Conservation (phyloP, 1,139 yeast species). For the Chernovozyma aurita region DNA sequence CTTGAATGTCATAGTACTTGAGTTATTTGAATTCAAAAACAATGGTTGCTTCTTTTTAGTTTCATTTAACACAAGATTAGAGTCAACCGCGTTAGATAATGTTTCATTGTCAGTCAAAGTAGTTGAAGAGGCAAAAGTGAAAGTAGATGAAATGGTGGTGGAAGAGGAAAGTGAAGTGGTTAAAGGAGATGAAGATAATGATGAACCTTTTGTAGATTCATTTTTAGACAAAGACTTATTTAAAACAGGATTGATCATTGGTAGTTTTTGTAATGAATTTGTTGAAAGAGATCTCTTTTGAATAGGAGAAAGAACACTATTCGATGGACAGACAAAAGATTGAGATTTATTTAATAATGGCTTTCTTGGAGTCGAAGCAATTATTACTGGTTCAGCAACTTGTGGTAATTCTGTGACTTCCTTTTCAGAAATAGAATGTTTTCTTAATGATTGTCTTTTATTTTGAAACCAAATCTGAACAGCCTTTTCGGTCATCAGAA, state of each 20-base stretch:
- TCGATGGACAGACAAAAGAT: constrained; percentile 23
- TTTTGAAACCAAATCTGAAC: constrained; percentile 99
- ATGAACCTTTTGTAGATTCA: too few species aligned
- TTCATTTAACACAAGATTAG: constrained; percentile 23
- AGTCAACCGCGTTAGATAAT: constrained; percentile 15
- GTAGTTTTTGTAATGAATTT: constrained; percentile 5
- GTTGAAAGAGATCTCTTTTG: constrained; percentile 21
- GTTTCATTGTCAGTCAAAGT: constrained; percentile 19
- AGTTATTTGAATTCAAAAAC: constrained; percentile 26
- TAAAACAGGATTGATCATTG: constrained; percentile 9
- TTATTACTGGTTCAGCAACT: constrained; percentile 8
- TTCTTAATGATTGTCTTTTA: constrained; percentile 79
- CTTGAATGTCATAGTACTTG: constrained; percentile 40
- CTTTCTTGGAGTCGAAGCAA: constrained; percentile 26
- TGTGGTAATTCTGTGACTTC: constrained; percentile 43
- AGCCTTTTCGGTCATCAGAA: constrained; percentile 93
- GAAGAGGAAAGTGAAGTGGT: too few species aligned
- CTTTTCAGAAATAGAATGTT: constrained; percentile 37
- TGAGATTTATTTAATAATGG: constrained; percentile 18
- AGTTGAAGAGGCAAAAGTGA: too few species aligned
- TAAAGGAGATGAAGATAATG: constrained; percentile 11
- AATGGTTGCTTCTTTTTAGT: constrained; percentile 39
- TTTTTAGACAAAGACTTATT: constrained; percentile 1
- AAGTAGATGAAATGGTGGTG: too few species aligned
- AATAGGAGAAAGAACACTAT: constrained; percentile 16